These are phyloP conservation scores for Digitaria exilis DNA, from an alignment of 202 grass and related monocot species.

Conservation along the genomic window DNA sequence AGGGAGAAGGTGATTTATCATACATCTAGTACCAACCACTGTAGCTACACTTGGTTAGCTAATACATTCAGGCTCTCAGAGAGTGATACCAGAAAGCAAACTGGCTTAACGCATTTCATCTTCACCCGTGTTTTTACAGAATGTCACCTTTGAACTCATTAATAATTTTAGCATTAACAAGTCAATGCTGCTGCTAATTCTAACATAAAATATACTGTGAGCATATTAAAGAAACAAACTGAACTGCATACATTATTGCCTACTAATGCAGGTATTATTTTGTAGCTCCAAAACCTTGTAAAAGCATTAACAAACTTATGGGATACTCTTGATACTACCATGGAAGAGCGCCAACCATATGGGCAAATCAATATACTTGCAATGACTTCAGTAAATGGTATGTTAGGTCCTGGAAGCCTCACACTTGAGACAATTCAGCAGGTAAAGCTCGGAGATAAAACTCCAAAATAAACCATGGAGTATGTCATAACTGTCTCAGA, in stretches of 20 bases:
- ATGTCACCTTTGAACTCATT: slow-evolving; percentile 10
- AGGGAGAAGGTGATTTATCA: slow-evolving; percentile 80
- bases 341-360: slow-evolving; percentile 80
- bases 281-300: slow-evolving; percentile 75
- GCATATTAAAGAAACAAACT: slow-evolving; percentile 4
- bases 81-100: not conserved
- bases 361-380: slow-evolving; percentile 65
- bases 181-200: slow-evolving; percentile 26
- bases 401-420: slow-evolving; percentile 72
- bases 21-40: slow-evolving; percentile 13
- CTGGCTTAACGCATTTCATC: not conserved
- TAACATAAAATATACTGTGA: slow-evolving; percentile 14
- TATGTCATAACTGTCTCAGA: slow-evolving; percentile 20
- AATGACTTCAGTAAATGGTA: slow-evolving; percentile 52
- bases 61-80: slow-evolving; percentile 3
- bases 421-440: slow-evolving; percentile 77
- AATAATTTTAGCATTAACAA: slow-evolving; percentile 6
- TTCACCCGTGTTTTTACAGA: slow-evolving; percentile 17
- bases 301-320: slow-evolving; percentile 88
- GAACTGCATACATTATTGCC: slow-evolving; percentile 15
- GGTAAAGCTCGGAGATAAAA: slow-evolving; percentile 51
- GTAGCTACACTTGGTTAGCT: not conserved
- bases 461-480: slow-evolving; percentile 10
- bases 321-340: slow-evolving; percentile 74
- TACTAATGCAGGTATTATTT: slow-evolving; percentile 45